These are phyloP conservation scores for Solanum hybrid DNA, from an alignment of 305 asterid genomes.

Conservation along the genomic window DNA sequence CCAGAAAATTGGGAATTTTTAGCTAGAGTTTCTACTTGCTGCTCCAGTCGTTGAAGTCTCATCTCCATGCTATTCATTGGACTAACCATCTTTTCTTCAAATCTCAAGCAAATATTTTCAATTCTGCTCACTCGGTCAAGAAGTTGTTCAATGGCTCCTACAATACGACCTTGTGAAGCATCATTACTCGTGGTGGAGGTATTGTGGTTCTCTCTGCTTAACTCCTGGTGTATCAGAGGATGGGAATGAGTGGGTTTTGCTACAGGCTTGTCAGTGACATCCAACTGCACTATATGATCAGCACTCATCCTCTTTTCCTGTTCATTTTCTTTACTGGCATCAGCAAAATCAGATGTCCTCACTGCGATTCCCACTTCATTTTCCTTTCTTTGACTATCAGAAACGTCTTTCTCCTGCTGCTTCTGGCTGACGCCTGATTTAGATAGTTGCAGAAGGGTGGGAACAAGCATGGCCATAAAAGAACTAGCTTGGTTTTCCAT, in stretches of 20 bases:
- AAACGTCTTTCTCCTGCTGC: constrained; percentile 28
- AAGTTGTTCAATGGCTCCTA: constrained; percentile 60
- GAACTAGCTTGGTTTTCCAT: constrained; percentile 44
- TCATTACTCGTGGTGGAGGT: constrained; percentile 18
- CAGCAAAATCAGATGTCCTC: constrained; percentile 1
- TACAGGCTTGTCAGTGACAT: constrained; percentile 26
- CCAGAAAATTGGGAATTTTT: constrained; percentile 34
- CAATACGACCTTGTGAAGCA: constrained; percentile 28
- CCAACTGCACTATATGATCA: constrained; percentile 24
- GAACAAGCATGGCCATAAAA: constrained; percentile 79
- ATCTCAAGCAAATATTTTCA: constrained; percentile 74
- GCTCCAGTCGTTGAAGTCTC: constrained; percentile 70
- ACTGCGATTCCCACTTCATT: constrained; percentile 21
- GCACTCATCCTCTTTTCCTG: constrained; percentile 7
- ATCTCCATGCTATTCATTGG: constrained; percentile 73
- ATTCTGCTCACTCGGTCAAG: constrained; percentile 61
- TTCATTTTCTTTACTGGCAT: constrained; percentile 10
- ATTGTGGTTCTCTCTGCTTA: constrained; percentile 6
- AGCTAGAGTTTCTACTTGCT: constrained; percentile 57
- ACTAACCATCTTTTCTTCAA: constrained; percentile 75
- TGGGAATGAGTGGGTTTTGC: constrained; percentile 22
- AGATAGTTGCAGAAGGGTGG: constrained; percentile 70
- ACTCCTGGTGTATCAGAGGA: constrained; percentile 14
- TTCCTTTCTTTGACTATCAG: constrained; percentile 34
- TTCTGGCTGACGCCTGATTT: constrained; percentile 39